Evolutionary conservation across 1,139 yeast species (phyloP), one percentile per base, ranked within the genome.

Genomic region (Nakaseomyces sp.): DNA sequence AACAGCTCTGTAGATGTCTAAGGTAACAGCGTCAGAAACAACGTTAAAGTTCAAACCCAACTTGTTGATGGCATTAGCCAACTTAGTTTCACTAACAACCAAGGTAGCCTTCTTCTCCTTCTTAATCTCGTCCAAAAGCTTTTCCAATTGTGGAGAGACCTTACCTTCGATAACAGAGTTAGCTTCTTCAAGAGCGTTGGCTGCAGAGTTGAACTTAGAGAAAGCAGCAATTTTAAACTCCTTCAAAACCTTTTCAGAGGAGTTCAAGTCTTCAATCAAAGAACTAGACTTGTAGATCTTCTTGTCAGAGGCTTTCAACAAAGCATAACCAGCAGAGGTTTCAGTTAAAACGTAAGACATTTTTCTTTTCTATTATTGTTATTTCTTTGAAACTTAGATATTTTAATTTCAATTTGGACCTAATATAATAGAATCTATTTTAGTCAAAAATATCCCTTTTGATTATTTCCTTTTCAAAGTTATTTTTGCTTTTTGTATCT

Each of bases 321-420:
- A 76, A 65, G 97, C 97, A 66, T 91, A 91, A 65, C 98, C 98
- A 46, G 98, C 98, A 54, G 97, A 86, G 53, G 97, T 91, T 74
- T 91, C 98, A 51, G 97, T 85, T 67, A 91, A 79, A 63, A 91
- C 91, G 77, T 78, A 88, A 57, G 97, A 87, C 96, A 88, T 88
- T 45, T 46, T 55, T 19, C 3, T 30, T 30, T 9, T 22, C n/a
- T 10, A 10, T 17, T 32, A 8, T 17, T 7, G 10, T 8, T n/a
- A 12, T 32, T 32, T 32, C 5, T 32, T 32, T 32, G 4, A 7
- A 13, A 26, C n/a, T 29, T 29, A 13, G 13, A 4, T 29, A 5
- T 9, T 26, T 26, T 26, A 26, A 26, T 6, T 22, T 9, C 25
- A 6, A 6, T 9, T 22, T n/a, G n/a, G n/a, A n/a, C n/a, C n/a